Evolutionary conservation across 2,329 filamentous ascomycete genomes (phyloP).

Genomic region (Scedosporium aurantiacum): DNA sequence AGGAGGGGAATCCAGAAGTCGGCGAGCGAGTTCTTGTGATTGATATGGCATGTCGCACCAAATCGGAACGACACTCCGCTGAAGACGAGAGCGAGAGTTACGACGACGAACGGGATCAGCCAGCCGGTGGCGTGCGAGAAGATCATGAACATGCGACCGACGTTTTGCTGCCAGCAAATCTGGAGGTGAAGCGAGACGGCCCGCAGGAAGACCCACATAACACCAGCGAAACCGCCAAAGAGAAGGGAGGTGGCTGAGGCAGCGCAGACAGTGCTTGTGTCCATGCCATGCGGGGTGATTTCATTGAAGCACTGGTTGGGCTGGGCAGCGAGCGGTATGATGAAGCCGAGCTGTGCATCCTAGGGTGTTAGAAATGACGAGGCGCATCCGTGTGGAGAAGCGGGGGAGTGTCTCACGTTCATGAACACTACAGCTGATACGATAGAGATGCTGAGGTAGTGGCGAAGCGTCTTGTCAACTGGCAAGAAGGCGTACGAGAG

Average conservation of each 20-base stretch:
- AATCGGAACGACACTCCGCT: constrained; percentile 94
- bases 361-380: background rate
- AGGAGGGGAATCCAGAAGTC: constrained; percentile 87
- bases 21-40: constrained; percentile 70
- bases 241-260: constrained; percentile 80
- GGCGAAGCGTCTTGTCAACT: constrained; percentile 77
- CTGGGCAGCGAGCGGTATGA: constrained; percentile 69
- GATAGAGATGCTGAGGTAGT: constrained; percentile 86
- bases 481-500: constrained; percentile 71
- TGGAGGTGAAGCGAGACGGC: constrained; percentile 89
- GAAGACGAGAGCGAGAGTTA: constrained; percentile 65
- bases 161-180: constrained; percentile 92
- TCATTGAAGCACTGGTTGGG: constrained; percentile 76
- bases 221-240: constrained; percentile 71
- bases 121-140: constrained; percentile 70
- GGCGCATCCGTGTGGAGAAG: background rate
- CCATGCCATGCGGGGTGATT: constrained; percentile 93
- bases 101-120: constrained; percentile 67
- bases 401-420: constrained; percentile 47
- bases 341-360: constrained; percentile 62
- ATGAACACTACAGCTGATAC: constrained; percentile 66
- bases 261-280: constrained; percentile 68
- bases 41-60: constrained; percentile 86
- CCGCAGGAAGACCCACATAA: constrained; percentile 86
- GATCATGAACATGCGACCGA: constrained; percentile 84